Evolutionary conservation across 1,139 yeast genomes (phyloP), one percentile per base, ranked within the genome.

Genomic region (Yamadazyma epiphylla): DNA sequence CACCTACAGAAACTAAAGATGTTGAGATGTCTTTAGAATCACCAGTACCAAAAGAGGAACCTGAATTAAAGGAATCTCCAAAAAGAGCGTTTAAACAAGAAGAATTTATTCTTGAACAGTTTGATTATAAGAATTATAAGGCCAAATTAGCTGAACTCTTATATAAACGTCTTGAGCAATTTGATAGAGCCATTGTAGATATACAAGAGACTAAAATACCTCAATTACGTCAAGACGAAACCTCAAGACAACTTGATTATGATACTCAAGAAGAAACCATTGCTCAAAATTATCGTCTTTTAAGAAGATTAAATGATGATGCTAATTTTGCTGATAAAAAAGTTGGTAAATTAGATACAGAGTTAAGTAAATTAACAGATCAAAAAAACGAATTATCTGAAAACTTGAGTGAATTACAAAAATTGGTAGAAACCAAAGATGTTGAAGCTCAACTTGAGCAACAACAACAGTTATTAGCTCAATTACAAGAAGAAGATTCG

Each of bases 201-300:
- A 38, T 48, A 3, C 53, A 56, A 9, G 44, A 49, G 4, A 36
- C 40, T 3, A 37, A 48, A 4, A 36, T 77, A 3, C 51, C 56
- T 1, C 42, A 46, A 1, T 49, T 63, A 5, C 61, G 77, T 37
- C 30, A 48, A 3, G 49, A 52, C 16, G 81, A 79, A 38, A 70
- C 81, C 1, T 46, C 55, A 17, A 55, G 77, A 29, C 86, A 80
- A 42, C 42, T 58, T 5, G 46, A 54, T 10, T 56, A 72, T 24
- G 91, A 82, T 48, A 51, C 48, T 1, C 73, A 58, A 31, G 72
- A 77, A 43, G 64, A 56, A 2, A 48, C 54, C 13, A 70, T 78
- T 13, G 82, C 80, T 0, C 55, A 49, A 3, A 48, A 55, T 14
- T 80, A 74, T 48, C 64, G 64, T 31, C 59, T 63, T 28, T 53